Evolutionary conservation across 2,329 filamentous ascomycete genomes (phyloP).

Genomic region (Rutstroemia sydowiana): DNA sequence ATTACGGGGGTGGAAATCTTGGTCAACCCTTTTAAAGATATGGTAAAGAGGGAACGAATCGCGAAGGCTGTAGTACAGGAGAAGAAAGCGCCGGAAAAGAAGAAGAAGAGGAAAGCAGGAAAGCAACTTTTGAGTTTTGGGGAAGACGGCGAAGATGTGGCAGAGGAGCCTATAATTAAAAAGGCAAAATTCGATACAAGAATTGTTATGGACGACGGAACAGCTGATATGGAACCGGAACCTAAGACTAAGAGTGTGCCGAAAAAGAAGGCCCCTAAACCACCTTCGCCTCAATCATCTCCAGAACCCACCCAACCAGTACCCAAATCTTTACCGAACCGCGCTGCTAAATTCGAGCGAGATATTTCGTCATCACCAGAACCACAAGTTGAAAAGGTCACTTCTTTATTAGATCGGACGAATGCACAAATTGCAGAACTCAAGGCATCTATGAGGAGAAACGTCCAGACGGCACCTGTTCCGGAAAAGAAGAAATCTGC

Average conservation of each 20-base stretch:
- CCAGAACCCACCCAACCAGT: conserved; percentile 31
- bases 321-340: conserved; percentile 21
- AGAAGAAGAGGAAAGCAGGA: conserved; percentile 64
- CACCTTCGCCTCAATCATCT: conserved; percentile 32
- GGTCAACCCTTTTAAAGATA: conserved; percentile 75
- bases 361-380: conserved; percentile 33
- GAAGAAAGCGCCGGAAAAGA: conserved; percentile 39
- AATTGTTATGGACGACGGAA: conserved; percentile 56
- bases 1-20: conserved; percentile 68
- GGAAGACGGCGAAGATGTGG: conserved; percentile 51
- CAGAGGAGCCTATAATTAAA: conserved; percentile 47
- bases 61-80: conserved; percentile 43
- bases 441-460: conserved; percentile 75
- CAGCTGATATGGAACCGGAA: conserved; percentile 27
- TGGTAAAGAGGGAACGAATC: conserved; percentile 60
- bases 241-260: conserved; percentile 25
- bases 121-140: conserved; percentile 76
- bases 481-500: conserved; percentile 57
- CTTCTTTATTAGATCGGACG: conserved; percentile 53
- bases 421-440: conserved; percentile 76
- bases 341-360: conserved; percentile 29
- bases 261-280: conserved; percentile 27
- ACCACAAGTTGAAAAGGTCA: conserved; percentile 31
- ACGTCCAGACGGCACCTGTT: conserved; percentile 41
- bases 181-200: conserved; percentile 74